Evolutionary conservation across 257 asterid species (phyloP), one percentile per base, ranked within the genome.

Genomic region (Pogostemon cablin): DNA sequence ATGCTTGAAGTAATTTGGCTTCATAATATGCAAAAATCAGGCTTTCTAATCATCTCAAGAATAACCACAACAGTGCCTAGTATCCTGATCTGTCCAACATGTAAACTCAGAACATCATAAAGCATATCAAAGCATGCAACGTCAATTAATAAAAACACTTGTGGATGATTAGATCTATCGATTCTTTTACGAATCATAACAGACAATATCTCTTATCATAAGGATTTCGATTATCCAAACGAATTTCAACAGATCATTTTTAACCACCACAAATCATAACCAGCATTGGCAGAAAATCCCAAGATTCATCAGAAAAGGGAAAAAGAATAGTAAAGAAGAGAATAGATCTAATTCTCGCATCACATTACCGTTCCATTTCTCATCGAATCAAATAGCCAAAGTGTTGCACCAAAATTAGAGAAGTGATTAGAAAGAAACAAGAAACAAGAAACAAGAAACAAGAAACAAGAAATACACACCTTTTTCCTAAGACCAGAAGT

Each of bases 401-500:
- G 9, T n/a, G 10, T 20, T 57, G 20, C 17, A 47, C 11, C 15
- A 67, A 65, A 6, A 62, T 34, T 9, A 67, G 1, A 58, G 7
- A 57, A 73, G 15, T 4, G 50, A 41, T 3, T 0, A 40, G 10
- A 9, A 32, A 3, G 25, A 52, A 43, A n/a, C 3, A 17, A 44
- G 20, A 40, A 43, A 34, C 4, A 69, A 1, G 2, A 32, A 57
- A 4, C n/a, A 32, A 3, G 25, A 52, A 43, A n/a, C 3, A 17
- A 44, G 20, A 40, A 43, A 34, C 4, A 69, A 1, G 2, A 32
- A 57, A 4, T 25, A 25, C 32, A 25, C 32, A 93, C 97, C 96
- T 91, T 93, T 86, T 93, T 93, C 73, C 97, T 80, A 43, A 91
- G 92, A 64, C 97, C 97, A 65, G 99, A 93, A 38, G 99, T 93